These are phyloP conservation scores for Krasilnikovozyma curviuscula DNA, from an alignment of 768 basidiomycete genomes.

Conservation along the genomic window DNA sequence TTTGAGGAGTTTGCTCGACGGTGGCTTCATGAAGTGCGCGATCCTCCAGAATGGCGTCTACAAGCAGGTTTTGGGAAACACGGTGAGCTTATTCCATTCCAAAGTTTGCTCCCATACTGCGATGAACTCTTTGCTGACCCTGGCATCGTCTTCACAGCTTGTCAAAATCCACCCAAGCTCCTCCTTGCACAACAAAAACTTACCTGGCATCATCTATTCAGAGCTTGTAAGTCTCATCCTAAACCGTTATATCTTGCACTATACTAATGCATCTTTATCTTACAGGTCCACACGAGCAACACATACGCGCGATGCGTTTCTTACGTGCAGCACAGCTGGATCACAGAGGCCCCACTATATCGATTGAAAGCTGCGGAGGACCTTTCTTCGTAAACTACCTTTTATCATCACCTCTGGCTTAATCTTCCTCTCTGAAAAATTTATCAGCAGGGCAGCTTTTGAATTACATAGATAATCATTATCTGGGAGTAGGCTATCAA, in stretches of 20 bases:
- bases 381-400: no score
- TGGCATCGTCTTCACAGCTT: neutral
- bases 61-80: constrained; percentile 36
- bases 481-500: no score
- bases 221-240: constrained; percentile 49
- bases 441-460: no score
- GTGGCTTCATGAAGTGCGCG: constrained; percentile 66
- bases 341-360: no score
- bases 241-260: neutral
- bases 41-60: constrained; percentile 72
- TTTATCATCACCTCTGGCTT: no score
- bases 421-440: no score
- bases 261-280: neutral
- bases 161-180: constrained; percentile 88
- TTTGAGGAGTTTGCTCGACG: constrained; percentile 50
- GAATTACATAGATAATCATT: no score
- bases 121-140: neutral
- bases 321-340: constrained; percentile 43
- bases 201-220: constrained; percentile 74
- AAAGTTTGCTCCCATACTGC: no score
- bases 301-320: constrained; percentile 89
- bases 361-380: no score
- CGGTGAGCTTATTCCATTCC: no score
- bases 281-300: constrained; percentile 27
- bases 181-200: constrained; percentile 56